Percentiles rank a stretch among this genome's conserved stretches.
Conservation (phyloP, 2,329 filamentous ascomycete genomes). For the Neopestalotiopsis sp. region DNA sequence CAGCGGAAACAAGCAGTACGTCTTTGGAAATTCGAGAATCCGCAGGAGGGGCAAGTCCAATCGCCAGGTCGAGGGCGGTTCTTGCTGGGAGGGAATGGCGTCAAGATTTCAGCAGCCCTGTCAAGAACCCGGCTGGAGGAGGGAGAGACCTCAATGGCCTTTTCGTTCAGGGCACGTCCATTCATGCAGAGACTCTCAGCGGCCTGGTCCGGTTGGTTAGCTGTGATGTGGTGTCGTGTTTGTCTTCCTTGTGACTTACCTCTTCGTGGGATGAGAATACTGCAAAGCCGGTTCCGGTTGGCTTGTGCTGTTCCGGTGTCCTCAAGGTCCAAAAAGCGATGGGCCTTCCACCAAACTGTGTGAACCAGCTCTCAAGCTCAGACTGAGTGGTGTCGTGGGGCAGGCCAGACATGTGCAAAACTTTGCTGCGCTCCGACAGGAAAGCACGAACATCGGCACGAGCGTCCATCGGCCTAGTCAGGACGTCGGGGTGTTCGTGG, state of each 20-base stretch:
- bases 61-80: constrained; percentile 96
- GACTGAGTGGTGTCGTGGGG: constrained; percentile 99
- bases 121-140: constrained; percentile 97
- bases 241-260: constrained; percentile 61
- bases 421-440: constrained; percentile 94
- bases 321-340: constrained; percentile 99
- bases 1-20: constrained; percentile 98
- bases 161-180: constrained; percentile 95
- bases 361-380: constrained; percentile 99
- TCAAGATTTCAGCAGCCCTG: constrained; percentile 92
- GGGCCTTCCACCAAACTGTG: constrained; percentile 94
- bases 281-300: constrained; percentile 97
- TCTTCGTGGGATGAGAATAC: constrained; percentile 99
- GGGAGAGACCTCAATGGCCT: constrained; percentile 97
- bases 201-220: constrained; percentile 61
- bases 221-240: not conserved
- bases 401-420: constrained; percentile 95
- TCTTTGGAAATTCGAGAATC: constrained; percentile 99
- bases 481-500: constrained; percentile 91
- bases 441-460: constrained; percentile 96
- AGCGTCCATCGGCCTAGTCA: constrained; percentile 95
- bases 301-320: constrained; percentile 98
- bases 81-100: constrained; percentile 97
- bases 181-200: constrained; percentile 99
- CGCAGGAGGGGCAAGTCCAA: constrained; percentile 98